Base-by-base conservation (phyloP, 1,139 yeast genomes). In the Candida pseudoviswanathii region DNA sequence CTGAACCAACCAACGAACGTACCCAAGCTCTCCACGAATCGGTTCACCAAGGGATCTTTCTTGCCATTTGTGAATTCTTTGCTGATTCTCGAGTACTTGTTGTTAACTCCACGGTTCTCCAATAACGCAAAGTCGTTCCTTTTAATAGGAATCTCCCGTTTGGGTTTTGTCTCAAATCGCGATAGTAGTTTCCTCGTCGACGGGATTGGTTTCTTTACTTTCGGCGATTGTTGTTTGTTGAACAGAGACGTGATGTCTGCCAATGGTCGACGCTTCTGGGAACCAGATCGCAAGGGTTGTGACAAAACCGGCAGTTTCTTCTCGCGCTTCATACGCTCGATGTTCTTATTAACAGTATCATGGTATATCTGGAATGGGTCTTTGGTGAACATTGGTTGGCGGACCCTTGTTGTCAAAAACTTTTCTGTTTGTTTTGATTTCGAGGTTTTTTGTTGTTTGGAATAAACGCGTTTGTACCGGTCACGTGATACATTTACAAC, bases 281-380 rank as follows among this genome's bases (percentile, higher is more conserved):
- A n/a, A 24, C 22, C 4, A 10, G 40, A 16, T 42, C 16, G 29
- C 27, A 34, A 41, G 6, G 33, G 40, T 29, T 26, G 26, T 22
- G 39, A 42, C 10, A 32, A 42, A 33, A 42, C 39, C 9, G 37
- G 31, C 25, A 33, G 44, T 36, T 32, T 41, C 31, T 41, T 47
- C 30, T 44, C 45, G 5, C 31, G 30, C 41, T 47, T 47, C 48
- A 42, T 51, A 21, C 48, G 44, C 33, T 46, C 43, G 25, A 49
- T 40, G 29, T 49, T 51, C 10, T 29, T 29, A 30, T 37, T 36
- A 37, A 46, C 39, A 8, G 25, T 44, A 11, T 51, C 48, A 44
- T 51, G 44, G 41, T 44, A 49, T 38, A 39, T 32, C 38, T 46
- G 27, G 38, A 51, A 51, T 1, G 52, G 44, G 41, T 51, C 54